Conservation (phyloP, 2,329 filamentous ascomycete species). For the Diaporthe sp. region DNA sequence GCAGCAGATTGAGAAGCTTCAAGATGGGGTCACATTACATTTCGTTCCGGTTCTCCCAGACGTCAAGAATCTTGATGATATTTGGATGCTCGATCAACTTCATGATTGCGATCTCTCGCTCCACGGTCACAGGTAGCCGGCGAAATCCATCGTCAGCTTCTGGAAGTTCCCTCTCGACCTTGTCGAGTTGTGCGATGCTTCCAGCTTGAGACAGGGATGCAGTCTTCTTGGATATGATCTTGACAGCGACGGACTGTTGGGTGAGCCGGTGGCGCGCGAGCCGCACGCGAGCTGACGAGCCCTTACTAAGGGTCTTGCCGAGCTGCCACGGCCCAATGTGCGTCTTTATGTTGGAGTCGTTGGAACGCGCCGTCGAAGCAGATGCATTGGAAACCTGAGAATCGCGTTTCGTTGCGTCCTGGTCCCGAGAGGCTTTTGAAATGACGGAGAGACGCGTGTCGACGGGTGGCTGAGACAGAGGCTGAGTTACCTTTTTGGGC, state of each 20-base stretch:
- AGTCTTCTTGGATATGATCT: conserved; percentile 90
- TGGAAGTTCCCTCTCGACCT: conserved; percentile 72
- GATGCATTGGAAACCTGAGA: conserved; percentile 55
- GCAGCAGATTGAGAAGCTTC: conserved; percentile 15
- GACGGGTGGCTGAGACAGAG: conserved; percentile 28
- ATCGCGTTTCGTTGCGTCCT: conserved; percentile 50
- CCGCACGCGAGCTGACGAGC: conserved; percentile 89
- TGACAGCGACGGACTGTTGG: conserved; percentile 87
- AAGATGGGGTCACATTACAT: conserved; percentile 71
- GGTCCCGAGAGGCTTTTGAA: conserved; percentile 47
- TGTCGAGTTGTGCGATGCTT: conserved; percentile 86
- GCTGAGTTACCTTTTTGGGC: conserved; percentile 17
- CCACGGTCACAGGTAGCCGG: conserved; percentile 87
- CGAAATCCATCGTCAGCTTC: conserved; percentile 71
- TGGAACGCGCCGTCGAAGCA: conserved; percentile 48
- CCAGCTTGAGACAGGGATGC: conserved; percentile 86
- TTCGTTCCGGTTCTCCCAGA: conserved; percentile 97
- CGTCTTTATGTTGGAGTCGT: conserved; percentile 63
- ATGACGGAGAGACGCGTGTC: conserved; percentile 50
- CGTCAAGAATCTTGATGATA: conserved; percentile 93
- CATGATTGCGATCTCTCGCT: conserved; percentile 96
- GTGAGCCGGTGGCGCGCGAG: conserved; percentile 85
- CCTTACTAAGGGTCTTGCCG: conserved; percentile 88
- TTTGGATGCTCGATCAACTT: conserved; percentile 96
- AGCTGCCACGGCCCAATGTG: conserved; percentile 95